Evolutionary conservation across 179 eudicot species (phyloP).

Genomic region (Heliamphora pulchella): DNA sequence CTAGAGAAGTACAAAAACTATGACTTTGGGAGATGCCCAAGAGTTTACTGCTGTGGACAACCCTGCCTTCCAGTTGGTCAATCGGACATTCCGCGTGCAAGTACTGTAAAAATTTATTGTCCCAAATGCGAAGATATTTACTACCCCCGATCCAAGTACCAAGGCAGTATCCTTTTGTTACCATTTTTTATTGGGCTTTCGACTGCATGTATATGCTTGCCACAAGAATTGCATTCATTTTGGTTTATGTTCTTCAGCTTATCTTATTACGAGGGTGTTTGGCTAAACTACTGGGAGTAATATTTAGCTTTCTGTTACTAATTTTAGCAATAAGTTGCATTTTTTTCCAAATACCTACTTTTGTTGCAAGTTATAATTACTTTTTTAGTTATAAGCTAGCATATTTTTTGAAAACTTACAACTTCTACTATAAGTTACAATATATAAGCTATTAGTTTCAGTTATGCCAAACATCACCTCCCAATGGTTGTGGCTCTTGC

Average conservation of each 20-base stretch:
- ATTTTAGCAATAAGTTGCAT: too few species aligned
- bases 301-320: too few species aligned
- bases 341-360: too few species aligned
- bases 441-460: too few species aligned
- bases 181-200: conserved; percentile 6
- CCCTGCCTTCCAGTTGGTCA: conserved; percentile 39
- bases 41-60: conserved; percentile 38
- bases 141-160: conserved; percentile 38
- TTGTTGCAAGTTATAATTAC: too few species aligned
- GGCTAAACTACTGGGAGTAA: too few species aligned
- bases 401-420: too few species aligned
- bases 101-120: conserved; percentile 35
- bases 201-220: conserved; percentile 1
- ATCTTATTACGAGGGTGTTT: too few species aligned
- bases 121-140: conserved; percentile 40
- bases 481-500: background rate
- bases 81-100: conserved; percentile 35
- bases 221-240: background rate
- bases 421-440: too few species aligned
- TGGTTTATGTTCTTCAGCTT: background rate
- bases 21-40: conserved; percentile 39
- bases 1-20: conserved; percentile 33
- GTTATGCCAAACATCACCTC: too few species aligned
- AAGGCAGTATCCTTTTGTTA: conserved; percentile 37
- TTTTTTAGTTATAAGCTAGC: too few species aligned